phyloP scores from a whole-genome alignment of 78 protist species.

The Mastigamoeba balamuthi region DNA sequence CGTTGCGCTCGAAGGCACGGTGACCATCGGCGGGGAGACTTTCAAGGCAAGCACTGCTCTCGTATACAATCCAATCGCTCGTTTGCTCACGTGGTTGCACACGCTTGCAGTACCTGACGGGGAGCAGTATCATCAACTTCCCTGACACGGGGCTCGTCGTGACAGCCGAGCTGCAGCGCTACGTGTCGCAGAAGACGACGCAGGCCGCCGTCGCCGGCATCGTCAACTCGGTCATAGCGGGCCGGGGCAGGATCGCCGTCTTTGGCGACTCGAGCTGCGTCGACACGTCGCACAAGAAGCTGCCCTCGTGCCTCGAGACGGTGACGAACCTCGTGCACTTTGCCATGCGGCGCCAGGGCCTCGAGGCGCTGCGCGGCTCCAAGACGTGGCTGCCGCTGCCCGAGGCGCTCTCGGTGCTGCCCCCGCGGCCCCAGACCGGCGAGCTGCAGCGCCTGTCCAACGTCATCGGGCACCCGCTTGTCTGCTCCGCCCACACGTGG shows the following conservation, averaged over 20 bases:
- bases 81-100: no score
- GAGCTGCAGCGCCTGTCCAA: no score
- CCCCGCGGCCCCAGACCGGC: no score
- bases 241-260: neutral
- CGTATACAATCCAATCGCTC: neutral
- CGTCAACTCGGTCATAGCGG: neutral
- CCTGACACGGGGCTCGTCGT: neutral
- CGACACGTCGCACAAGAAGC: neutral
- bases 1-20: constrained; percentile 17
- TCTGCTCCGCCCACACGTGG: no score
- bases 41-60: neutral
- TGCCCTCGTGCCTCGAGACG: neutral
- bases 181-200: neutral
- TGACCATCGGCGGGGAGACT: neutral
- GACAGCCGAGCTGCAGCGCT: neutral
- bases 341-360: no score
- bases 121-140: neutral
- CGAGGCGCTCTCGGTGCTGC: no score
- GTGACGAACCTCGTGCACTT: no score
- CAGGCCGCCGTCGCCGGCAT: neutral
- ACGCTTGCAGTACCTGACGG: neutral
- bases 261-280: neutral
- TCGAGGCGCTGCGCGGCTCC: no score
- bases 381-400: no score
- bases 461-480: no score